Base-by-base conservation (phyloP, 495 filamentous ascomycete genomes). In the Amphirosellinia nigrospora region DNA sequence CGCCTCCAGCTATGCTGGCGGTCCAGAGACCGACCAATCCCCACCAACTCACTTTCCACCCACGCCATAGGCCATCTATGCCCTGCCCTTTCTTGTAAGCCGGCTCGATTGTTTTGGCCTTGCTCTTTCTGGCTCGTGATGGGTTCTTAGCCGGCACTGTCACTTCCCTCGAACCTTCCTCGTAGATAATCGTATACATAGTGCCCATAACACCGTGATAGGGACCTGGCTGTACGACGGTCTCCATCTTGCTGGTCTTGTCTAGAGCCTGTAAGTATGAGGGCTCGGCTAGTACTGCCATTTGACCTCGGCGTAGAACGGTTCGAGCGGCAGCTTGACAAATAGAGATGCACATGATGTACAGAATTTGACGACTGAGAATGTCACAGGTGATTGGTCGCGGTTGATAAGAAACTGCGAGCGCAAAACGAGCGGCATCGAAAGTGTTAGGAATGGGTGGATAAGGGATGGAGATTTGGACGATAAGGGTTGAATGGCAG, bases 31-130 rank as follows among this genome's bases (percentile, higher is more conserved):
- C 95, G 19, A 95, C 90, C 66, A 98, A 82, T 0, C 94, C 95
- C 96, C 96, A 98, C 87, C 96, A 93, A 11, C 94, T 94, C 21
- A 98, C 91, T 75, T 93, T 90, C 96, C 96, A 99, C 16, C 96
- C 96, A 56, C 96, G 86, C 86, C 93, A 97, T 16, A 99, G 83
- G 0, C 96, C 96, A 36, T 91, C 86, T 32, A 93, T 73, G 8
- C 96, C 96, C 73, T 97, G 94, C 16, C 94, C 94, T 69, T 89
- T 88, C 32, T 86, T 82, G 56, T 84, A 85, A 53, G 85, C 85
- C 52, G 84, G 82, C 66, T 84, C 79, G 9, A 77, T 75, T 23
- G 76, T 74, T 32, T 74, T 81, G 3, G 74, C 71, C 76, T 81
- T 82, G 69, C 68, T 71, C 63, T 75, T 81, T 68, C 70, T 80